Base-by-base conservation (phyloP, 2,329 filamentous ascomycete species). In the Colletotrichum sp. region DNA sequence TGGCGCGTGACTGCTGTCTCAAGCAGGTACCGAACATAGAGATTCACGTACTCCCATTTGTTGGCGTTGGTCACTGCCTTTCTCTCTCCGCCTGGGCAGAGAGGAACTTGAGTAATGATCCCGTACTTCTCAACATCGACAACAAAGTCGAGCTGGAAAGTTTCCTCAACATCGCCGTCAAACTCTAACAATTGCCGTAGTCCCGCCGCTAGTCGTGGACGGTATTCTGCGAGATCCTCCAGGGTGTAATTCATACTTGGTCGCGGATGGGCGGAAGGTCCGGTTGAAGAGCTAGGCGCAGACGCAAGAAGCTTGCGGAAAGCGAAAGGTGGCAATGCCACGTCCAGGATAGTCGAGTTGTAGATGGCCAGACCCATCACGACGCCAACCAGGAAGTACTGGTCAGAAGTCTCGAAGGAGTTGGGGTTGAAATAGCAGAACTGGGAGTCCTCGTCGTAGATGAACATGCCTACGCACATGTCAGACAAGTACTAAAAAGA, bases 381-480 rank as follows among this genome's bases (percentile, higher is more conserved):
- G 14, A 97, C 95, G 1, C 96, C 96, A 32, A 98, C 94, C 26
- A 98, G 89, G 82, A 97, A 98, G 84, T 95, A 98, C 79, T 98
- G 95, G 81, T 98, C 95, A 1, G 95, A 96, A 0, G 95, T 96
- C 83, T 98, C 96, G 79, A 98, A 96, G 18, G 95, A 95, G 82
- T 93, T 92, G 0, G 96, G 94, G 82, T 98, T 98, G 86, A 98
- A 98, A 84, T 98, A 98, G 85, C 96, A 98, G 82, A 94, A 95
- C 63, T 92, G 91, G 4, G 96, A 98, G 80, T 98, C 95, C 68
- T 98, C 95, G 77, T 98, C 96, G 83, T 98, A 98, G 9, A 94
- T 87, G 83, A 98, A 98, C 84, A 98, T 92, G n/a, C 95, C 95
- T 96, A 65, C 4, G 48, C 34, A 77, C 68, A 39, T 14, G 72